A percentile compares a stretch with the other conserved stretches of the same genome.
These are phyloP conservation scores for Citeromyces nyonsensis DNA, from an alignment of 805 yeast genomes.

Conservation along the genomic window DNA sequence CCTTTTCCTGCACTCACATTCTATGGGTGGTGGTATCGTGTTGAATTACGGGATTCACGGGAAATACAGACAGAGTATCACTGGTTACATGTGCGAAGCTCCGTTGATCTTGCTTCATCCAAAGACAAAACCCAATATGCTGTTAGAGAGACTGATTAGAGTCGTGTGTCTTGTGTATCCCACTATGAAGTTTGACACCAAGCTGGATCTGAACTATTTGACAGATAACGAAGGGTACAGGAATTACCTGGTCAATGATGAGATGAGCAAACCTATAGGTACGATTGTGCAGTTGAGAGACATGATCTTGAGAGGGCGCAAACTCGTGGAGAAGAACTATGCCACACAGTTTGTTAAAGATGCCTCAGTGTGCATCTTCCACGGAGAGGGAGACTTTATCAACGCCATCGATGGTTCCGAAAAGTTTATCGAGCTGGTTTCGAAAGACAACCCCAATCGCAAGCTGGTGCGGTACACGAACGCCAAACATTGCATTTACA, in stretches of 20 bases:
- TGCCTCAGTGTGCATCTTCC: conserved; percentile 38
- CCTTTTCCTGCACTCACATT: conserved; percentile 47
- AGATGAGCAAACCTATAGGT: conserved; percentile 31
- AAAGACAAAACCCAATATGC: conserved; percentile 33
- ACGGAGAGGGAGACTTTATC: conserved; percentile 49
- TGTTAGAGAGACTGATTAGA: conserved; percentile 25
- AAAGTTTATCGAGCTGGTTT: conserved; percentile 18
- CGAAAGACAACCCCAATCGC: not conserved
- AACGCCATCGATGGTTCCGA: conserved; percentile 35
- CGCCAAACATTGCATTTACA: conserved; percentile 27
- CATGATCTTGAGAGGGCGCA: conserved; percentile 47
- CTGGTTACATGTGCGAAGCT: conserved; percentile 33
- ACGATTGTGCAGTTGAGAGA: conserved; percentile 40
- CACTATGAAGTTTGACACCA: conserved; percentile 35
- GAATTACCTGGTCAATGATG: conserved; percentile 25
- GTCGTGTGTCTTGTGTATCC: conserved; percentile 26
- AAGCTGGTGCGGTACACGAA: conserved; percentile 7
- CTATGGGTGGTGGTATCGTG: conserved; percentile 72
- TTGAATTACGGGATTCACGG: conserved; percentile 51
- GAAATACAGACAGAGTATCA: conserved; percentile 24
- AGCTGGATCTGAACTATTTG: conserved; percentile 34
- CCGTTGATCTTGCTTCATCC: conserved; percentile 51
- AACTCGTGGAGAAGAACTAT: conserved; percentile 20
- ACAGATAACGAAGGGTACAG: conserved; percentile 31
- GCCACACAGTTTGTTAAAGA: conserved; percentile 19